Evolutionary conservation across 768 basidiomycete genomes (phyloP).

Genomic region (Antrodiella citrinella): DNA sequence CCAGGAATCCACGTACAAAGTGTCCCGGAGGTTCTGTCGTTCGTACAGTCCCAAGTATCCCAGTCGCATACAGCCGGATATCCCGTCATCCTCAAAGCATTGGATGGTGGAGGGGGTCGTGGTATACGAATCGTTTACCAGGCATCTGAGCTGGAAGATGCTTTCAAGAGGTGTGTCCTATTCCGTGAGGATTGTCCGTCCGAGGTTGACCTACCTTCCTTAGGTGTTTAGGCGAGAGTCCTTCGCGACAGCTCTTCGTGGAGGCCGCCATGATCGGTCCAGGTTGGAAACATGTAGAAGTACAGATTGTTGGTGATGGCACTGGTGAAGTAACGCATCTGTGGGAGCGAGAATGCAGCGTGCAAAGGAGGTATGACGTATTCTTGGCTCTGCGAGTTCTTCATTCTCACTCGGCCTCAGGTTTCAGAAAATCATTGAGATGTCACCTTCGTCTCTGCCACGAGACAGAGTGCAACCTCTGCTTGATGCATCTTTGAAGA

Average conservation of each 20-base stretch:
- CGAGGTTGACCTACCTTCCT: constrained; percentile 5
- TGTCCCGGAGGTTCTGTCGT: constrained; percentile 15
- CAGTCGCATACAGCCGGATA: constrained; percentile 20
- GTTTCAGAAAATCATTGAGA: constrained; percentile 32
- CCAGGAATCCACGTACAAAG: constrained; percentile 18
- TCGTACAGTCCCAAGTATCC: constrained; percentile 9
- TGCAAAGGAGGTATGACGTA: constrained; percentile 23
- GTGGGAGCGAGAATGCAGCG: constrained; percentile 28
- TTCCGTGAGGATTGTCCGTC: constrained; percentile 7
- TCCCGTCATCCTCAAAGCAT: constrained; percentile 27
- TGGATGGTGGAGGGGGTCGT: constrained; percentile 28
- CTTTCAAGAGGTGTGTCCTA: constrained; percentile 4
- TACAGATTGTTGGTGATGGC: constrained; percentile 27
- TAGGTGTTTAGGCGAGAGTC: constrained; percentile 7
- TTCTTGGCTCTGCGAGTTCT: not conserved
- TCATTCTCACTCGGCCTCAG: constrained; percentile 1
- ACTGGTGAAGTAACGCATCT: constrained; percentile 20
- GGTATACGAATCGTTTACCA: constrained; percentile 17
- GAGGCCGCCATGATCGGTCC: constrained; percentile 24
- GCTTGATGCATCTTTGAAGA: constrained; percentile 17
- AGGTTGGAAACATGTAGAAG: constrained; percentile 30
- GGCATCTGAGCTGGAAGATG: constrained; percentile 1
- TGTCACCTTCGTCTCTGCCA: constrained; percentile 23
- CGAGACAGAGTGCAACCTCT: constrained; percentile 15
- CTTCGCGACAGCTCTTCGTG: constrained; percentile 17